A percentile compares a stretch with the other conserved stretches of the same genome.
Conservation (phyloP, 2,329 filamentous ascomycete genomes). For the Aspergillus alliaceus region DNA sequence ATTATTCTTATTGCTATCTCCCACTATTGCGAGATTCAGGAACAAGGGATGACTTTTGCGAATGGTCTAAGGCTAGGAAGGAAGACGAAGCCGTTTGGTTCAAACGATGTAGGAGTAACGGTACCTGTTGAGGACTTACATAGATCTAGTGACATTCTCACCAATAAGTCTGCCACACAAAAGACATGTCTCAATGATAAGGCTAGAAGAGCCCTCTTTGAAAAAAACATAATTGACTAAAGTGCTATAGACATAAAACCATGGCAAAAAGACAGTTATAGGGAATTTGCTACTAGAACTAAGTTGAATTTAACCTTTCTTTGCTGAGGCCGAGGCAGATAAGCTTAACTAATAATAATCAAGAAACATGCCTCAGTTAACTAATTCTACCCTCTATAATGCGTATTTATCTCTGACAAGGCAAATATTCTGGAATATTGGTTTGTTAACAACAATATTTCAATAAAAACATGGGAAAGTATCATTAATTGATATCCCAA, state of each 20-base stretch:
- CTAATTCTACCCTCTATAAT: neutral
- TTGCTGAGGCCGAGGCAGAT: neutral
- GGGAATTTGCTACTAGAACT: neutral
- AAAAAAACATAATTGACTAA: too few relatives aligned
- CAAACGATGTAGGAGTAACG: constrained; percentile 10
- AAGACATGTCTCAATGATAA: too few relatives aligned
- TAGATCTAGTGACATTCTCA: too few relatives aligned
- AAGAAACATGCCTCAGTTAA: neutral
- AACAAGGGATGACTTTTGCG: constrained; percentile 52
- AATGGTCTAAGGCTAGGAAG: too few relatives aligned
- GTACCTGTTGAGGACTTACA: too few relatives aligned
- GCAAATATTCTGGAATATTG: neutral
- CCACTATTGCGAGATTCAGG: constrained; percentile 18
- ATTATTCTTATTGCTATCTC: too few relatives aligned
- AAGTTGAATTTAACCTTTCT: neutral
- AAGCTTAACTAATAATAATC: neutral
- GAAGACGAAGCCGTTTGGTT: too few relatives aligned
- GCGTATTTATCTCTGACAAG: neutral
- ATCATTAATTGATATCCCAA: neutral
- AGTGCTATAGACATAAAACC: neutral
- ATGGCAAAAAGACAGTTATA: neutral
- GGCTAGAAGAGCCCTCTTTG: too few relatives aligned
- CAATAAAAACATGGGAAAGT: neutral
- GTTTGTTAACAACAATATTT: too few relatives aligned
- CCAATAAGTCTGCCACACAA: too few relatives aligned